Percentiles rank a stretch among this genome's conserved stretches.
Evolutionary conservation across 805 yeast genomes (phyloP).

Genomic region (Candida broadrunensis): DNA sequence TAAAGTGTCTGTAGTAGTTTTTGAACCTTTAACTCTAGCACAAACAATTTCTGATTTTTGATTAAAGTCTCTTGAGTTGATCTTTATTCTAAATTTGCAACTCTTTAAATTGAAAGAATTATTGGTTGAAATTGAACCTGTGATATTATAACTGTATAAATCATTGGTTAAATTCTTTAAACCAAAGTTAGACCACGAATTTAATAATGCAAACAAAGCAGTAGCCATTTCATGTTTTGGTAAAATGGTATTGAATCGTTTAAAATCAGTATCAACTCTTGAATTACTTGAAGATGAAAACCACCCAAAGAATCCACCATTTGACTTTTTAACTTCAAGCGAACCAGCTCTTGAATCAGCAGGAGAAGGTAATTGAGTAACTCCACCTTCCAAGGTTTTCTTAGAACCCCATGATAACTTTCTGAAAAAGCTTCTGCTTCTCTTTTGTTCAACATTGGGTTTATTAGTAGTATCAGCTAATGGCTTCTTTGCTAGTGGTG

Average conservation of each 20-base stretch:
- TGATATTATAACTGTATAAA: slow-evolving; percentile 41
- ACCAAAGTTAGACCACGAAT: slow-evolving; percentile 72
- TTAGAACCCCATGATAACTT: slow-evolving; percentile 51
- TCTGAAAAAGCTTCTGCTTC: slow-evolving; percentile 43
- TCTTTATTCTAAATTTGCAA: slow-evolving; percentile 58
- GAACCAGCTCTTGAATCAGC: slow-evolving; percentile 28
- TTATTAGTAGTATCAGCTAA: slow-evolving; percentile 34
- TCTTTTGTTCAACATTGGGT: slow-evolving; percentile 20
- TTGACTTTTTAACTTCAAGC: slow-evolving; percentile 23
- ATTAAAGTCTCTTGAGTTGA: slow-evolving; percentile 37
- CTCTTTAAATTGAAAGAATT: slow-evolving; percentile 63
- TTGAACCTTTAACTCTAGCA: slow-evolving; percentile 63
- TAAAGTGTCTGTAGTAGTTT: slow-evolving; percentile 56
- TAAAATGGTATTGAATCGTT: slow-evolving; percentile 36
- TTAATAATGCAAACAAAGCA: slow-evolving; percentile 59
- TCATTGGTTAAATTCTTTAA: slow-evolving; percentile 52
- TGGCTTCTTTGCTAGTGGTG: slow-evolving; percentile 19
- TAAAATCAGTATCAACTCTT: slow-evolving; percentile 24
- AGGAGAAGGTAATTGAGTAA: slow-evolving; percentile 31
- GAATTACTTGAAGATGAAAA: slow-evolving; percentile 32
- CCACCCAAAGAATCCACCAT: slow-evolving; percentile 37
- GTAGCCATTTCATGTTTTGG: slow-evolving; percentile 57
- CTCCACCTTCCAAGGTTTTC: slow-evolving; percentile 30
- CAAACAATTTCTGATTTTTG: slow-evolving; percentile 56
- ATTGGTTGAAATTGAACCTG: slow-evolving; percentile 60